phyloP scores from a whole-genome alignment of 192 early-diverging fungal species.

The Mortierella antarctica region DNA sequence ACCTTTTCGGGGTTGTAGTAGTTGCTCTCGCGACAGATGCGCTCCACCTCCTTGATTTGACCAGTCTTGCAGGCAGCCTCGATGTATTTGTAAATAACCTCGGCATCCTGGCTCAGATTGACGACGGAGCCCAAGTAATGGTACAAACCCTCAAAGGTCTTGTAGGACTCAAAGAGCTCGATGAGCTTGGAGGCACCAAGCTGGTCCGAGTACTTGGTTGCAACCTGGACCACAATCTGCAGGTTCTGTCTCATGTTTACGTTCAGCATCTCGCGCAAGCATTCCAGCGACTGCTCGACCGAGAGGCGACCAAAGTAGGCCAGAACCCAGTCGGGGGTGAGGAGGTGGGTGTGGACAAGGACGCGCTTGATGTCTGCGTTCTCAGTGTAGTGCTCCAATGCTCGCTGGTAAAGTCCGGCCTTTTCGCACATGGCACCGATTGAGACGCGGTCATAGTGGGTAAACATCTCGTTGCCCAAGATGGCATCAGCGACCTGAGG shows the following conservation, averaged over 20 bases:
- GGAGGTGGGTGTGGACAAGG: constrained; percentile 86
- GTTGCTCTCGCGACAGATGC: constrained; percentile 96
- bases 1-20: constrained; percentile 98
- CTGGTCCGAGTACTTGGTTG: constrained; percentile 97
- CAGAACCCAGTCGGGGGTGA: constrained; percentile 93
- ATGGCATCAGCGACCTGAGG: constrained; percentile 99
- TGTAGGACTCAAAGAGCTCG: constrained; percentile 90
- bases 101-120: constrained; percentile 93
- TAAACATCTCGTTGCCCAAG: constrained; percentile 94
- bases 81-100: constrained; percentile 99
- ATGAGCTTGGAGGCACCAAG: constrained; percentile 90
- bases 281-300: constrained; percentile 96
- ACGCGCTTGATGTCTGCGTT: constrained; percentile 96
- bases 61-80: constrained; percentile 93
- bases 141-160: constrained; percentile 95
- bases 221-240: constrained; percentile 94
- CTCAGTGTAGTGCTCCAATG: constrained; percentile 97
- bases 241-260: constrained; percentile 95
- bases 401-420: constrained; percentile 95
- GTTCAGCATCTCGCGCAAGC: constrained; percentile 92
- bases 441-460: constrained; percentile 92
- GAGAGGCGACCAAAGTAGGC: constrained; percentile 96
- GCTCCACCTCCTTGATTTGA: constrained; percentile 97
- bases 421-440: constrained; percentile 97
- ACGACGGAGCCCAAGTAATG: constrained; percentile 97